Conservation (phyloP, 257 asterid genomes). For the Solanum ossicruentum region DNA sequence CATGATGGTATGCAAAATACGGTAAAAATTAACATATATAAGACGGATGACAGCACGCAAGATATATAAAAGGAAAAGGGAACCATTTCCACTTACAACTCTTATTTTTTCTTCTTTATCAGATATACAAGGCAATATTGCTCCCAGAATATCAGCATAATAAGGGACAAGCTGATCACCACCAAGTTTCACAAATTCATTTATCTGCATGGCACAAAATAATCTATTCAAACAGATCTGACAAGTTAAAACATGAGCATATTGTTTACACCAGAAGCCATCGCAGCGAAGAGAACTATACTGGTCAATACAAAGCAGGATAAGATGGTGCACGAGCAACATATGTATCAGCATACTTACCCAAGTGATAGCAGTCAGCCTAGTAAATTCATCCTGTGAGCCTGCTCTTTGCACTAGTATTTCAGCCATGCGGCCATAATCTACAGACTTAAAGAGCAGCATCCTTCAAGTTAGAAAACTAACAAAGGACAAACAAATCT, state of each 20-base stretch:
- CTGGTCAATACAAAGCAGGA: neutral
- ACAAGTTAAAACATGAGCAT: neutral
- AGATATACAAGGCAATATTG: conserved; percentile 92
- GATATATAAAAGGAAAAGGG: neutral
- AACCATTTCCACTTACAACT: conserved; percentile 47
- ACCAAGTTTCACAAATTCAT: conserved; percentile 98
- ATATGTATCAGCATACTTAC: conserved; percentile 26
- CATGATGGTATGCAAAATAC: no score
- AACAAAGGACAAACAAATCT: conserved; percentile 1
- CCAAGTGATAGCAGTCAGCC: conserved; percentile 96
- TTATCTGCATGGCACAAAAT: conserved; percentile 40
- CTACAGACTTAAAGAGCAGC: conserved; percentile 80
- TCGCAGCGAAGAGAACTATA: neutral
- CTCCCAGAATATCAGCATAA: conserved; percentile 97
- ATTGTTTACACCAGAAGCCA: neutral
- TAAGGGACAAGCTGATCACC: conserved; percentile 96
- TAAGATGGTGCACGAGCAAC: neutral
- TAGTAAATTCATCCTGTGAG: conserved; percentile 89
- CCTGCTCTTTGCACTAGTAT: conserved; percentile 94
- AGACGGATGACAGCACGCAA: no score
- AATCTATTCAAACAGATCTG: conserved; percentile 7
- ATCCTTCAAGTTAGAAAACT: conserved; percentile 22
- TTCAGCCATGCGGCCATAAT: conserved; percentile 99
- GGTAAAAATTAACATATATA: no score
- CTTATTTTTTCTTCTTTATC: conserved; percentile 98